phyloP scores from a whole-genome alignment of 208 protist genomes.

The Acanthamoeba comandoni region DNA sequence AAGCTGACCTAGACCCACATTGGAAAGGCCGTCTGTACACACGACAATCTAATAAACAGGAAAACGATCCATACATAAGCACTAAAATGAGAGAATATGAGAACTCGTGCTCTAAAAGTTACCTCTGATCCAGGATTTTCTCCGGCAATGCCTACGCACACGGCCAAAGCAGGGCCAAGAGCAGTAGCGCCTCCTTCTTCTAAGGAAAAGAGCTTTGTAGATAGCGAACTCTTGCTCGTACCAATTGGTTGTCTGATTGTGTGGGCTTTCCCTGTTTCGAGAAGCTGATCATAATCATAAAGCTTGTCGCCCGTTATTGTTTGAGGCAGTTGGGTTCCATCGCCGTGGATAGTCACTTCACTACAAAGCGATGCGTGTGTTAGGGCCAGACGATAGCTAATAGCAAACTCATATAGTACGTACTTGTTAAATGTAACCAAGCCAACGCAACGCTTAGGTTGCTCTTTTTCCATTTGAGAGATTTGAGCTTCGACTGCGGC shows the following conservation, averaged over 20 bases:
- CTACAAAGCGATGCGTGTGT: too few relatives aligned
- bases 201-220: constrained; percentile 36
- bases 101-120: not conserved
- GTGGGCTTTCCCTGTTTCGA: not conserved
- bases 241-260: not conserved
- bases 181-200: constrained; percentile 69
- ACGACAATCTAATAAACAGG: constrained; percentile 25
- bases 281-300: constrained; percentile 57
- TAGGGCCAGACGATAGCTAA: too few relatives aligned
- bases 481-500: constrained; percentile 74
- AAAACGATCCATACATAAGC: not conserved
- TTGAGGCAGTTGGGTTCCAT: constrained; percentile 56
- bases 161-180: constrained; percentile 55
- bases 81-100: not conserved
- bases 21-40: constrained; percentile 71
- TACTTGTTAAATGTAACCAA: constrained; percentile 62
- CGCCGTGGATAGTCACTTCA: constrained; percentile 51
- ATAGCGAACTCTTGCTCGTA: constrained; percentile 2
- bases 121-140: constrained; percentile 57
- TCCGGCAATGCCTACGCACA: constrained; percentile 65
- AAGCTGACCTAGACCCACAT: constrained; percentile 58
- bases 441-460: constrained; percentile 6
- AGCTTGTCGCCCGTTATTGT: constrained; percentile 76
- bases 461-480: not conserved
- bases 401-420: too few relatives aligned